phyloP scores from a whole-genome alignment of 2,329 filamentous ascomycete genomes.

The Waltergamsia citrina region DNA sequence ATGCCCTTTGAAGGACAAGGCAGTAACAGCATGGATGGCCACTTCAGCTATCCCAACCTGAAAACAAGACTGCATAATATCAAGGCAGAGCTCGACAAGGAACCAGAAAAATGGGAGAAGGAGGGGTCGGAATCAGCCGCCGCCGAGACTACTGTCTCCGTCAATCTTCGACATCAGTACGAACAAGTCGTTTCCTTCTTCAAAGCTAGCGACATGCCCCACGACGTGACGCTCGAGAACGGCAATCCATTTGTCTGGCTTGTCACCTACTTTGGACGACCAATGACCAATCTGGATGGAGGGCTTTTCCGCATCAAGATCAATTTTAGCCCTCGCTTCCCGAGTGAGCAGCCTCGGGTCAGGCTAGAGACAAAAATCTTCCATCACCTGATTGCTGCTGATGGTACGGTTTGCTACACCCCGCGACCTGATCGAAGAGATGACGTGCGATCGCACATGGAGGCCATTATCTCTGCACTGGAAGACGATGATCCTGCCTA shows the following conservation, averaged over 20 bases:
- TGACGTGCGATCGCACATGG: constrained; percentile 74
- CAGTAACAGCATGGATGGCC: constrained; percentile 76
- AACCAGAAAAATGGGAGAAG: constrained; percentile 60
- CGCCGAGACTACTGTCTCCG: constrained; percentile 66
- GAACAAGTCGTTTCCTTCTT: constrained; percentile 72
- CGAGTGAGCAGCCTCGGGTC: constrained; percentile 78
- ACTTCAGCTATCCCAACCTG: constrained; percentile 71
- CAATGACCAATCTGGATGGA: constrained; percentile 89
- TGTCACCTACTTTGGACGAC: constrained; percentile 80
- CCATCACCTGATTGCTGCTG: constrained; percentile 75
- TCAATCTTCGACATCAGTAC: constrained; percentile 75
- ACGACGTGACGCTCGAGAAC: constrained; percentile 69
- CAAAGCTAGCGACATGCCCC: constrained; percentile 59
- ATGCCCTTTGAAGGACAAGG: constrained; percentile 75
- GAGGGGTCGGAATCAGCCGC: constrained; percentile 55
- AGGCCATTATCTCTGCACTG: constrained; percentile 71
- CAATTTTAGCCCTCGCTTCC: constrained; percentile 74
- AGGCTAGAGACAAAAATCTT: constrained; percentile 74
- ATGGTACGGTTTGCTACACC: constrained; percentile 78
- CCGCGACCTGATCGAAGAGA: constrained; percentile 52
- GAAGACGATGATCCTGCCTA: constrained; percentile 84
- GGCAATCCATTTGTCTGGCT: constrained; percentile 85
- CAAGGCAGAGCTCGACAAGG: constrained; percentile 60
- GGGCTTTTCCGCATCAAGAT: constrained; percentile 79
- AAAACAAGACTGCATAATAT: constrained; percentile 60